These are phyloP conservation scores for Aureobasidium sp. DNA, from an alignment of 2,329 filamentous ascomycete genomes.

Conservation along the genomic window DNA sequence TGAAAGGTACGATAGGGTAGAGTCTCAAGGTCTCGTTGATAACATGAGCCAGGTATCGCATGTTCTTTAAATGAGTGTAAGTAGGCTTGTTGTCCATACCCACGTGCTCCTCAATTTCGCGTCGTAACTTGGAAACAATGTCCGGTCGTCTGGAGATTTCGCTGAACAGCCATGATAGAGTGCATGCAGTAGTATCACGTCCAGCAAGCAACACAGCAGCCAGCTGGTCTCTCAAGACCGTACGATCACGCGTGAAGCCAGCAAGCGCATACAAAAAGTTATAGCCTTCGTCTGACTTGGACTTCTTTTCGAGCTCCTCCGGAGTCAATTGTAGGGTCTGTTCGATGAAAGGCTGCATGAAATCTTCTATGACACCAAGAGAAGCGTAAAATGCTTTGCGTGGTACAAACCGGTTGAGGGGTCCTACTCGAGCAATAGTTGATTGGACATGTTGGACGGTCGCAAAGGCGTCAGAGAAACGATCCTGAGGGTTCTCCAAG, in stretches of 20 bases:
- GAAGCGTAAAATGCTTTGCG: conserved; percentile 54
- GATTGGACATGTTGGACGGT: conserved; percentile 70
- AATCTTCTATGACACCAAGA: conserved; percentile 62
- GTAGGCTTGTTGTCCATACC: conserved; percentile 54
- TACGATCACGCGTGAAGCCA: conserved; percentile 60
- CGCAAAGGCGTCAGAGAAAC: conserved; percentile 75
- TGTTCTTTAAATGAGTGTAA: conserved; percentile 74
- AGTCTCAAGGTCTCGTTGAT: conserved; percentile 39
- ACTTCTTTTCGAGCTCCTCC: conserved; percentile 64
- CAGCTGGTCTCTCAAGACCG: conserved; percentile 74
- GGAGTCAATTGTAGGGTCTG: conserved; percentile 59
- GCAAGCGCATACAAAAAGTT: conserved; percentile 84
- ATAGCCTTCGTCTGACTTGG: conserved; percentile 63
- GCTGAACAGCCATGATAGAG: conserved; percentile 74
- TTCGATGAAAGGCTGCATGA: conserved; percentile 72
- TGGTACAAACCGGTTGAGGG: conserved; percentile 56
- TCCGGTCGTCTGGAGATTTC: conserved; percentile 67
- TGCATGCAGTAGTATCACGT: conserved; percentile 77
- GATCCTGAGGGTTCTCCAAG: conserved; percentile 47
- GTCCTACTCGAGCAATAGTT: conserved; percentile 56
- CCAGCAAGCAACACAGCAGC: conserved; percentile 76
- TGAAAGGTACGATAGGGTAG: conserved; percentile 44
- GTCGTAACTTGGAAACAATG: conserved; percentile 58
- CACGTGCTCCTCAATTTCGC: conserved; percentile 61
- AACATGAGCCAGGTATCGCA: conserved; percentile 63